phyloP scores from a whole-genome alignment of 129 eudicot species.

The Daucus carota region DNA sequence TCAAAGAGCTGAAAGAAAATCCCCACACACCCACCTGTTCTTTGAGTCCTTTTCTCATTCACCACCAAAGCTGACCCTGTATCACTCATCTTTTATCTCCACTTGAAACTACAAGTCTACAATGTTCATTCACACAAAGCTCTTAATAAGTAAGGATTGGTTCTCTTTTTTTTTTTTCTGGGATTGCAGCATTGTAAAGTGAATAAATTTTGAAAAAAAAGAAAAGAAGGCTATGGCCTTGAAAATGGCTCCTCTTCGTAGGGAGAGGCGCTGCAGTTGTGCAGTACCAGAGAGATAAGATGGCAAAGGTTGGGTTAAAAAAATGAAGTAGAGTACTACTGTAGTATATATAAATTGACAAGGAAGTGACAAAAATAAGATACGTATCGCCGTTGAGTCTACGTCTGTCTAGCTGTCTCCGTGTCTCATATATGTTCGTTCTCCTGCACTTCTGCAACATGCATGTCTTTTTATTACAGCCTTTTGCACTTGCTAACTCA shows the following conservation, averaged over 20 bases:
- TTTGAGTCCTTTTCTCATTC: constrained; percentile 46
- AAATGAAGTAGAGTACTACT: too few relatives aligned
- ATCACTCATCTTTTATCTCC: constrained; percentile 45
- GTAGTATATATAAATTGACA: neutral
- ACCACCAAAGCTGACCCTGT: constrained; percentile 49
- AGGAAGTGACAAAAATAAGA: constrained; percentile 1
- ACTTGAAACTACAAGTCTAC: constrained; percentile 1
- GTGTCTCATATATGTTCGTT: too few relatives aligned
- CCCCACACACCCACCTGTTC: constrained; percentile 77
- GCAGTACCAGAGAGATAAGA: neutral
- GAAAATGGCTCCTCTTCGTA: neutral
- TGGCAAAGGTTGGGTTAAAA: neutral
- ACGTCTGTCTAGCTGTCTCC: neutral
- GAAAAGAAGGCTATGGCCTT: neutral
- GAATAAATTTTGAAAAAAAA: neutral
- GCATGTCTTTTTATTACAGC: neutral
- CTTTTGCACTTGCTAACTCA: neutral
- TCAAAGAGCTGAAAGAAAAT: constrained; percentile 83
- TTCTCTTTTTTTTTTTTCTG: neutral
- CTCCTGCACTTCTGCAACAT: neutral
- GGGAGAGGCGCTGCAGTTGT: too few relatives aligned
- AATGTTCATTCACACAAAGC: neutral
- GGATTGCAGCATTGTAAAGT: neutral
- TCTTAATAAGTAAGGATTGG: neutral
- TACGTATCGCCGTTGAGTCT: neutral